Evolutionary conservation across 495 filamentous ascomycete genomes (phyloP).

Genomic region (Penicillium antarcticum): DNA sequence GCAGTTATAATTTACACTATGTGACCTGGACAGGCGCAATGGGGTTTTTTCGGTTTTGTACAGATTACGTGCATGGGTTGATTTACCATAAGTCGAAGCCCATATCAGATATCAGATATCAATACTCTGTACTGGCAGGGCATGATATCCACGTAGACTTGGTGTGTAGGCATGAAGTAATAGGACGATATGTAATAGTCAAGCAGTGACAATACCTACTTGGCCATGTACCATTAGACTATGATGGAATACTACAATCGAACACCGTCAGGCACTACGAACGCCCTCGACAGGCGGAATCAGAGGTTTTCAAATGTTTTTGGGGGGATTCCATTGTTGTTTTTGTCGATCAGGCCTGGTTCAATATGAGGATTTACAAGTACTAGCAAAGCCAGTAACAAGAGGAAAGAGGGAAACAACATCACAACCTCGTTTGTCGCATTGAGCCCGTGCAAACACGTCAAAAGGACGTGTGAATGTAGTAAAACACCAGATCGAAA

Average conservation of each 20-base stretch:
- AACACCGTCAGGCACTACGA: constrained; percentile 1
- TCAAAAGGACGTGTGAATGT: constrained; percentile 28
- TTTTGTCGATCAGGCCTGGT: constrained; percentile 20
- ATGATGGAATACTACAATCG: background rate
- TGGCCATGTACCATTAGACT: background rate
- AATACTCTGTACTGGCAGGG: background rate
- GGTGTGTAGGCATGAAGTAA: background rate
- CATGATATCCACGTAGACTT: too few relatives aligned
- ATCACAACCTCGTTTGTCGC: constrained; percentile 36
- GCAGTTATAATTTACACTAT: constrained; percentile 28
- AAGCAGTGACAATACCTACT: background rate
- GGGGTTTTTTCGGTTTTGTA: constrained; percentile 6
- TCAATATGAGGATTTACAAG: constrained; percentile 15
- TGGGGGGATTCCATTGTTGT: constrained; percentile 21
- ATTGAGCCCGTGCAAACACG: constrained; percentile 34
- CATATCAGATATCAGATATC: background rate
- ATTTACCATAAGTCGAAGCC: background rate
- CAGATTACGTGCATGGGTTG: background rate
- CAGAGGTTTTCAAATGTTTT: constrained; percentile 26
- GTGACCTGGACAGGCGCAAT: background rate
- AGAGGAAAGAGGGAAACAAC: constrained; percentile 12
- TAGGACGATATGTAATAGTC: background rate
- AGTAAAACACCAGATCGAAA: constrained; percentile 32
- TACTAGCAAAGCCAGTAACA: constrained; percentile 7
- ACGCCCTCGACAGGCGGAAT: constrained; percentile 13